These are phyloP conservation scores for Hypoxylon sp. DNA, from an alignment of 2,329 filamentous ascomycete species.

Conservation along the genomic window DNA sequence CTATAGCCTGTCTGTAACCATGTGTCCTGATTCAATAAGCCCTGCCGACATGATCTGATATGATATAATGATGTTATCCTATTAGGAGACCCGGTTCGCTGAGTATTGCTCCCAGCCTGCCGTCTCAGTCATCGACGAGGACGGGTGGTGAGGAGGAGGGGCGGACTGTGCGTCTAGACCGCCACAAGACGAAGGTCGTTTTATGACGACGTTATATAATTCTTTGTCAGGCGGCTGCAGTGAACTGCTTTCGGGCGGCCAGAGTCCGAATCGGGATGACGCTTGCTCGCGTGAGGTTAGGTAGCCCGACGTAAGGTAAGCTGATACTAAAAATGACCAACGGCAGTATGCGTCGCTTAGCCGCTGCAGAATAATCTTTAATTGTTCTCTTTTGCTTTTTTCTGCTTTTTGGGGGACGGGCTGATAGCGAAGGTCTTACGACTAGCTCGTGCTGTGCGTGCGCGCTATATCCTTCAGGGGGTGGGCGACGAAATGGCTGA, in stretches of 20 bases:
- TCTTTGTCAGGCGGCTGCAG: slow-evolving; percentile 42
- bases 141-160: slow-evolving; percentile 17
- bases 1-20: neutral
- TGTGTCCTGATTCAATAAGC: slow-evolving; percentile 3
- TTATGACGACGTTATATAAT: slow-evolving; percentile 20
- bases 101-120: slow-evolving; percentile 28
- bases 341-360: slow-evolving; percentile 26
- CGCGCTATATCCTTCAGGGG: slow-evolving; percentile 1
- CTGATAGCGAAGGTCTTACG: slow-evolving; percentile 28
- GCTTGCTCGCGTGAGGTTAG: slow-evolving; percentile 35
- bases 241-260: slow-evolving; percentile 38
- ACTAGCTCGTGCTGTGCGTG: slow-evolving; percentile 9
- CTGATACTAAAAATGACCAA: slow-evolving; percentile 31
- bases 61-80: slow-evolving; percentile 8
- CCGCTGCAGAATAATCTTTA: slow-evolving; percentile 25
- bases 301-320: slow-evolving; percentile 39
- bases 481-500: neutral
- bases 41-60: slow-evolving; percentile 8
- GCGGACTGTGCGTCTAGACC: slow-evolving; percentile 22
- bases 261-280: slow-evolving; percentile 35
- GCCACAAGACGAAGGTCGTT: slow-evolving; percentile 17
- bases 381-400: neutral
- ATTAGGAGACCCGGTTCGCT: slow-evolving; percentile 29
- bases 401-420: slow-evolving; percentile 11
- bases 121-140: slow-evolving; percentile 18